Conservation (phyloP, 495 filamentous ascomycete genomes). For the Xanthoparmelia taractica region DNA sequence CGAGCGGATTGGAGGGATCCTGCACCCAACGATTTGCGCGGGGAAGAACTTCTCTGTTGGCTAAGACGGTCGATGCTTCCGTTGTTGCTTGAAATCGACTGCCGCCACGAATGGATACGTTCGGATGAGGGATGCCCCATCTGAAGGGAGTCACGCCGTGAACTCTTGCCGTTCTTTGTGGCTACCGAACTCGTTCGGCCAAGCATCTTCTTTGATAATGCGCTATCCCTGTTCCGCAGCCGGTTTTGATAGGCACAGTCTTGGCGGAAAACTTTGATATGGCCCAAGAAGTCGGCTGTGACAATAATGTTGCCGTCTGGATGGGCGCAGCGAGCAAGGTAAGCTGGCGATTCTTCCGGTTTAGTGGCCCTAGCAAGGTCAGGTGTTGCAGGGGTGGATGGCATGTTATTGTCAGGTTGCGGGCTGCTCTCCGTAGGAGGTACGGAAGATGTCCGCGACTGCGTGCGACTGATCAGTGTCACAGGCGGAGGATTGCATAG, state of each 20-base stretch:
- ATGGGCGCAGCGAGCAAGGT: constrained; percentile 67
- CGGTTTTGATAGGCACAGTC: constrained; percentile 73
- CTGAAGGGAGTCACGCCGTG: constrained; percentile 39
- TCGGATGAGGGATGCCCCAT: constrained; percentile 58
- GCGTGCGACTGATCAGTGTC: constrained; percentile 68
- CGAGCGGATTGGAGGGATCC: constrained; percentile 27
- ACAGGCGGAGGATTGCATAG: constrained; percentile 94
- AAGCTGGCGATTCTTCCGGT: constrained; percentile 56
- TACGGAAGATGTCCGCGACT: constrained; percentile 41
- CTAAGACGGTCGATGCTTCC: constrained; percentile 44
- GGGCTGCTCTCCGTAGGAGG: constrained; percentile 25
- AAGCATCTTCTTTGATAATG: constrained; percentile 68
- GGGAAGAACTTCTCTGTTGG: constrained; percentile 47
- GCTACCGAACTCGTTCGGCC: constrained; percentile 56
- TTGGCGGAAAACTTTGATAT: constrained; percentile 89
- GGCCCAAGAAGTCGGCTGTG: constrained; percentile 78
- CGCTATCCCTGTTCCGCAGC: constrained; percentile 42
- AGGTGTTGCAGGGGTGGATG: constrained; percentile 29
- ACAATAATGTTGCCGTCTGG: constrained; percentile 85
- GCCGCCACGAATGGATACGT: constrained; percentile 86
- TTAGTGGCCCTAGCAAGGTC: constrained; percentile 44
- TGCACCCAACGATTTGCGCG: constrained; percentile 43
- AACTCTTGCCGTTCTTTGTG: constrained; percentile 46
- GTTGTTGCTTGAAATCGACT: constrained; percentile 56
- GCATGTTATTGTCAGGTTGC: constrained; percentile 20